Base-by-base conservation (phyloP, 2,329 filamentous ascomycete genomes). In the Xylariaceae sp. region DNA sequence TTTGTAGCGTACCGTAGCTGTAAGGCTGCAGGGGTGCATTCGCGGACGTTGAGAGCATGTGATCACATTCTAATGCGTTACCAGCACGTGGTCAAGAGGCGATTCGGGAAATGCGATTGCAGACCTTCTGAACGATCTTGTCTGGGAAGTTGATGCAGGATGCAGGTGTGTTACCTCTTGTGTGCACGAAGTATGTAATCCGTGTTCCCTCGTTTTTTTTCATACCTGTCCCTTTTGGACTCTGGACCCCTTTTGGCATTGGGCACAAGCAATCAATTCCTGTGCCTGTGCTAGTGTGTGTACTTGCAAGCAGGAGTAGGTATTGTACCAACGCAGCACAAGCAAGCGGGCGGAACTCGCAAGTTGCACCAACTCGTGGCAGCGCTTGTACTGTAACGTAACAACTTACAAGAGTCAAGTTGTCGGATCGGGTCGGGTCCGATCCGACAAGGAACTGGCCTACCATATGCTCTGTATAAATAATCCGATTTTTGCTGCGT, bases 21-120 rank as follows among this genome's bases (percentile, higher is more conserved):
- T 68, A 64, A 66, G 64, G 64, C 64, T 66, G 64, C 64, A 66
- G 64, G 64, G 64, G 51, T 66, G 30, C 23, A 59, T 56, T 30
- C 5, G 52, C 11, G 56, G 57, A 47, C n/a, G 57, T 58, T 15
- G 23, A 47, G 53, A 54, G 39, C 62, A 64, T 64, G 62, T 64
- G 62, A 64, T 60, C 55, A 51, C 48, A n/a, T 56, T 48, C 47
- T 42, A 52, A 63, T 63, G 62, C 61, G 54, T 52, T 58, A 23
- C 47, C 51, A 47, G 61, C 62, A 62, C 60, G 62, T 64, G 60
- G 56, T 55, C 55, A 45, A 45, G 5, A n/a, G 42, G 42, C 42
- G 11, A 45, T 15, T 45, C 42, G 13, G 13, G 13, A n/a, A 4
- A 4, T 6, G n/a, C 11, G 42, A 13, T 45, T 45, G 13, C 42